Base-by-base conservation (phyloP, 106 monocot species). In the Apostasia ramifera region DNA sequence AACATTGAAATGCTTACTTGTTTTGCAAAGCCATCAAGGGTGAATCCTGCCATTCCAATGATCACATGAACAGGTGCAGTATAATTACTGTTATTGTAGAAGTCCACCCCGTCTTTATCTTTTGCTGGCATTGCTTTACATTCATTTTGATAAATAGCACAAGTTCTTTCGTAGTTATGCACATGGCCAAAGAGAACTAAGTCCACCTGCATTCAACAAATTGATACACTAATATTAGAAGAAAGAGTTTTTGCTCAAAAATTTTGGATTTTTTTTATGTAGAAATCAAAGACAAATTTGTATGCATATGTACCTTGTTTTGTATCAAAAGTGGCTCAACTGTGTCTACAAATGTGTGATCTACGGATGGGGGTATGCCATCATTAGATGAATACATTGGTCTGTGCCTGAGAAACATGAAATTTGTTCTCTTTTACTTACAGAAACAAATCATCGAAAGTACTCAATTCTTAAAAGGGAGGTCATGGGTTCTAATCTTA, bases 121-220 rank as follows among this genome's bases (percentile, higher is more conserved):
- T 88, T 85, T 26, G 2, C 69, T n/a, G 88, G 88, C 69, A 79
- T 77, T 65, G 63, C 81, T 78, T 69, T 79, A 44, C 88, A 93
- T 59, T 77, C 45, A 4, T 53, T 57, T 49, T 77, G 10, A 56
- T 79, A 93, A 61, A 93, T 74, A 1, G 85, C 88, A 71, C 92
- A 89, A 2, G 86, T 86, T 53, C 93, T 83, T 63, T 93, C 93
- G 12, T 89, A 89, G 51, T 89, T 93, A 70, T 93, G 92, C 26
- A 88, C 88, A 76, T 93, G 92, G 11, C 92, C 88, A 67, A 89
- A 83, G 10, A 93, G 51, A n/a, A 67, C 92, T 38, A 92, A 69
- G 70, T 92, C 88, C 52, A 92, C 92, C 92, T 92, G 48, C 15
- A 61, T 12, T 26, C 26, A 73, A 51, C 7, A 48, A 38, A 72